Evolutionary conservation across 345 rosid species (phyloP), one percentile per base, ranked within the genome.

Genomic region (Aquilaria yunnanensis): DNA sequence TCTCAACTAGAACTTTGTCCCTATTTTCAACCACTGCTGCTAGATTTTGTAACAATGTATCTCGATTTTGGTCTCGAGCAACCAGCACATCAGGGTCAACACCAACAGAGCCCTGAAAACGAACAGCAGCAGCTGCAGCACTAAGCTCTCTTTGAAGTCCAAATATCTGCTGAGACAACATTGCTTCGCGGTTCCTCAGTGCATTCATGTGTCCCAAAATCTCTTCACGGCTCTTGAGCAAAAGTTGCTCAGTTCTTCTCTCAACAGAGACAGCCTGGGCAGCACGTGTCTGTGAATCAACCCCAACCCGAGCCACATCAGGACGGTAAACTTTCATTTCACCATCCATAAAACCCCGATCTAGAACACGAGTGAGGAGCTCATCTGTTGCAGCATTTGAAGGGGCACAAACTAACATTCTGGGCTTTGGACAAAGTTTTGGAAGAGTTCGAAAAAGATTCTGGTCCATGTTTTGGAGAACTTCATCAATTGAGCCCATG

Each of bases 341-440:
- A 54, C 99, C 99, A 72, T 94, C 99, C 75, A 94, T 85, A 65
- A 94, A 94, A 57, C 99, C 99, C 32, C 99, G 97, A 78, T 85
- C 99, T 54, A 94, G 99, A 67, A 90, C 97, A 59, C 99, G 99
- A 2, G 99, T 64, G 47, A 94, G 90, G 68, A 94, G 97, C 72
- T 94, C 99, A 76, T 94, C 99, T 9, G 97, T 94, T 64, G 99
- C 99, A 64, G 99, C 99, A 85, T 90, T 94, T 54, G 99, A 94
- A 72, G 99, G 99, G 68, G 99, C 99, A 83, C 99, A 94, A 41
- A 94, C 99, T 46, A 94, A 77, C 99, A 94, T 94, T 70, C 99
- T 82, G 47, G 99, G 99, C 72, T 94, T 94, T 29, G 90, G 96
- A 62, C 97, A 94, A 34, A 94, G 87, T 78, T 86, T 94, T 63